Evolutionary conservation across 116 monocot genomes (phyloP).

Genomic region (Zostera marina): DNA sequence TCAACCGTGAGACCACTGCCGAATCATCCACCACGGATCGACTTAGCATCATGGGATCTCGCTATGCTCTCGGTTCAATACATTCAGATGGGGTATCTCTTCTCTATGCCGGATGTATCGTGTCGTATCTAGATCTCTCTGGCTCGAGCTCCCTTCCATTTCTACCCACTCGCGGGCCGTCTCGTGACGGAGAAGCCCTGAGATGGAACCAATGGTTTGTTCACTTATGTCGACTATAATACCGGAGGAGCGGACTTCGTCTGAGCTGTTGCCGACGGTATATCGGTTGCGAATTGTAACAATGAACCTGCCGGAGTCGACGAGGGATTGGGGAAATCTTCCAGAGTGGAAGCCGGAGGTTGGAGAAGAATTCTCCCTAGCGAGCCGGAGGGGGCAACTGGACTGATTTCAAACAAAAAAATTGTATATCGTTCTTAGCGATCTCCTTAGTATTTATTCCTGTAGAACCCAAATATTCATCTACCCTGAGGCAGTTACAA

Average conservation of each 20-base stretch:
- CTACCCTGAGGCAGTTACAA: too few relatives aligned
- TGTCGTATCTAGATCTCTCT: constrained; percentile 8
- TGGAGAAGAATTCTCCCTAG: too few relatives aligned
- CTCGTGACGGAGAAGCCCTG: constrained; percentile 5
- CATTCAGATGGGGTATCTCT: constrained; percentile 44
- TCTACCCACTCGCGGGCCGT: constrained; percentile 35
- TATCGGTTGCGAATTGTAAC: constrained; percentile 16
- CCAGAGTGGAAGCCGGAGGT: too few relatives aligned
- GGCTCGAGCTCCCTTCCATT: constrained; percentile 10
- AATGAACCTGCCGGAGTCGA: too few relatives aligned
- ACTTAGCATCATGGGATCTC: constrained; percentile 28
- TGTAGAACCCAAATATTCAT: too few relatives aligned
- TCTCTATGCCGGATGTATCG: constrained; percentile 1
- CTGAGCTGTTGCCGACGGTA: constrained; percentile 12
- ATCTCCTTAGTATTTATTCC: too few relatives aligned
- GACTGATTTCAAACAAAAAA: too few relatives aligned
- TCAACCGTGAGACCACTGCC: constrained; percentile 5
- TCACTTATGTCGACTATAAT: constrained; percentile 19
- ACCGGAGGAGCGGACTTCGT: constrained; percentile 25
- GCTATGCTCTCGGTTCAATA: constrained; percentile 19
- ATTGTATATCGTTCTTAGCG: too few relatives aligned
- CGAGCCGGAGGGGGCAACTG: too few relatives aligned
- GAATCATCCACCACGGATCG: neutral
- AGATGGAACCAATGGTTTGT: neutral
- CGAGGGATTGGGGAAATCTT: too few relatives aligned